Evolutionary conservation across 2,329 filamentous ascomycete species (phyloP), one percentile per base, ranked within the genome.

Genomic region (Cordyceps farinosa): DNA sequence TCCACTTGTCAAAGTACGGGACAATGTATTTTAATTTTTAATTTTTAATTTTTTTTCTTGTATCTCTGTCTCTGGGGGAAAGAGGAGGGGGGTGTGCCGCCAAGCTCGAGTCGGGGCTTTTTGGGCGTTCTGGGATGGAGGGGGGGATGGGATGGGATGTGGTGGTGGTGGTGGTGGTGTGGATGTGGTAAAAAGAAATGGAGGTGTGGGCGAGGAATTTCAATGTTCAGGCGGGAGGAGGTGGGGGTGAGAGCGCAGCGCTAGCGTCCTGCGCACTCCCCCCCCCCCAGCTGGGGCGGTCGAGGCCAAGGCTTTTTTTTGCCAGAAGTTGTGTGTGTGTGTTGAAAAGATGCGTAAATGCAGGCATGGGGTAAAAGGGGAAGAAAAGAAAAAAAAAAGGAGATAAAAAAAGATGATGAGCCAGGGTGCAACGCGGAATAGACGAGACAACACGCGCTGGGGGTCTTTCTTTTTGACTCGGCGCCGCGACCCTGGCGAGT

Each of bases 1-100:
- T 50, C 56, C 56, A 50, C 56, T 59, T 50, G 32, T 50, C 40
- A 57, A 57, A 54, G 34, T n/a, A 52, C 15, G 17, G 42, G 42
- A 45, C 32, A 56, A 56, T 45, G 38, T 44, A n/a, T 34, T 55
- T n/a, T 56, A 22, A 22, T 55, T 55, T 42, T 42, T 42, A 22
- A 22, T 55, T 42, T n/a, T 54, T 40, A 27, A 22, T 22, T 44
- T 38, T 36, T 53, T 34, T n/a, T 9, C 36, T 42, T 29, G 10
- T 54, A 22, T 22, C 22, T 54, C 36, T 54, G 36, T 54, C 22
- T 54, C 34, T 34, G 34, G 51, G 51, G 34, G 34, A 22, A 53
- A 22, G 17, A 52, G 32, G 50, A n/a, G n/a, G n/a, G 55, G 56
- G 30, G 42, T n/a, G n/a, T 15, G 32, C 22, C 22, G 48, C 30